Percentiles rank a stretch among this genome's conserved stretches.
Evolutionary conservation across 2,329 filamentous ascomycete species (phyloP).

Genomic region (Xylaria digitata): DNA sequence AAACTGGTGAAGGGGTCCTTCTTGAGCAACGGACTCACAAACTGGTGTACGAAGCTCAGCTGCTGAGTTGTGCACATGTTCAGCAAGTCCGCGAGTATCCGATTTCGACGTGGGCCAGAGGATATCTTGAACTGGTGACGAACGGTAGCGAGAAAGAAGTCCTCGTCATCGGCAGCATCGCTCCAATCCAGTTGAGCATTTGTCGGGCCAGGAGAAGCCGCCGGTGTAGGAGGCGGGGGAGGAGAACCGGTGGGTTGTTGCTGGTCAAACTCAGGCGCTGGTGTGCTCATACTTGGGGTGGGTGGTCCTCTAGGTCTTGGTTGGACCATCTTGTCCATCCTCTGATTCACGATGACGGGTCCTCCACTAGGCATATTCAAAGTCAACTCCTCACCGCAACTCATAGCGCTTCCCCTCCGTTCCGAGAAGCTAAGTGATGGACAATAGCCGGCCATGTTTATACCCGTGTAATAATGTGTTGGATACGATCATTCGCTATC

Average conservation of each 20-base stretch:
- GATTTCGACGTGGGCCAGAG: slow-evolving; percentile 79
- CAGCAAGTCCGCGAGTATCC: slow-evolving; percentile 86
- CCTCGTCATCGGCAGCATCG: slow-evolving; percentile 81
- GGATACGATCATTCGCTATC: slow-evolving; percentile 33
- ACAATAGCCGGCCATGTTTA: slow-evolving; percentile 57
- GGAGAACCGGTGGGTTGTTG: slow-evolving; percentile 67
- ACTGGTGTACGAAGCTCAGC: slow-evolving; percentile 94
- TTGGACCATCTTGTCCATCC: slow-evolving; percentile 66
- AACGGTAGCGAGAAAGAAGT: slow-evolving; percentile 82
- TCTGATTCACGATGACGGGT: slow-evolving; percentile 56
- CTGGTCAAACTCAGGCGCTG: slow-evolving; percentile 71
- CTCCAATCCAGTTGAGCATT: slow-evolving; percentile 77
- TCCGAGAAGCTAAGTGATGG: slow-evolving; percentile 70
- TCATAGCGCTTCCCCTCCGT: slow-evolving; percentile 67
- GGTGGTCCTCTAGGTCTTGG: slow-evolving; percentile 67
- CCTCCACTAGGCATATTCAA: slow-evolving; percentile 60
- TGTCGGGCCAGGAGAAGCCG: slow-evolving; percentile 72
- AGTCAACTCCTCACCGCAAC: slow-evolving; percentile 64
- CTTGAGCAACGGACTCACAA: slow-evolving; percentile 92
- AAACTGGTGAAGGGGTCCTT: slow-evolving; percentile 95
- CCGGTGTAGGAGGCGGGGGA: slow-evolving; percentile 73
- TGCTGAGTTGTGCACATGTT: slow-evolving; percentile 96
- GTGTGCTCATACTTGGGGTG: slow-evolving; percentile 74
- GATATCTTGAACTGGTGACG: slow-evolving; percentile 83
- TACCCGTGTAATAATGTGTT: slow-evolving; percentile 12